These are phyloP conservation scores for Oehlia diaphana DNA, from an alignment of 192 early-diverging fungal genomes.

Conservation along the genomic window DNA sequence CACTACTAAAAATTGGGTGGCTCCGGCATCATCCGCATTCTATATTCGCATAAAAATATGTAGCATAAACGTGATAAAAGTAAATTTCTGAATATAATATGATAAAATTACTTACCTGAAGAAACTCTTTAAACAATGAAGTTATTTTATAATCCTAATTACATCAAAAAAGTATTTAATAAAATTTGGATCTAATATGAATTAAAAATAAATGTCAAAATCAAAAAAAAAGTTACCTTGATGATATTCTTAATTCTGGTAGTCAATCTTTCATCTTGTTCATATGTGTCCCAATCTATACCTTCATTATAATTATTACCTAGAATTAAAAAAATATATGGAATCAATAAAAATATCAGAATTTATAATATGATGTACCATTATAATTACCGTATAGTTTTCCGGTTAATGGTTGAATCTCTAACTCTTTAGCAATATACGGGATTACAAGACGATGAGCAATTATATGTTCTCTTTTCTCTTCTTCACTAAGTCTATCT, in stretches of 20 bases:
- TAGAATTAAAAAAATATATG: no score
- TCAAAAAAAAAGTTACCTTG: background rate
- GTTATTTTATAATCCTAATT: background rate
- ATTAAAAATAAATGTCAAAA: no score
- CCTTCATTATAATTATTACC: background rate
- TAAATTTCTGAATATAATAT: background rate
- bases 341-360: no score
- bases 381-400: background rate
- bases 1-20: slow-evolving; percentile 7
- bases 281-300: background rate
- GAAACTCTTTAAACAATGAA: background rate
- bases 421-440: background rate
- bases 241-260: background rate
- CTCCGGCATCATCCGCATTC: slow-evolving; percentile 29
- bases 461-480: background rate
- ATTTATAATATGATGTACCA: no score
- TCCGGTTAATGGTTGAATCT: background rate
- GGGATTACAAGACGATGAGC: background rate
- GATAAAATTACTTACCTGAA: background rate
- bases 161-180: background rate
- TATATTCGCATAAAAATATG: background rate
- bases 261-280: background rate
- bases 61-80: no score
- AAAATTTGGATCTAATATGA: background rate
- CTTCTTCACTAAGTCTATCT: background rate